A percentile compares a stretch with the other conserved stretches of the same genome.
These are phyloP conservation scores for Setaria viridis DNA, from an alignment of 202 grass and related monocot species.

Conservation along the genomic window DNA sequence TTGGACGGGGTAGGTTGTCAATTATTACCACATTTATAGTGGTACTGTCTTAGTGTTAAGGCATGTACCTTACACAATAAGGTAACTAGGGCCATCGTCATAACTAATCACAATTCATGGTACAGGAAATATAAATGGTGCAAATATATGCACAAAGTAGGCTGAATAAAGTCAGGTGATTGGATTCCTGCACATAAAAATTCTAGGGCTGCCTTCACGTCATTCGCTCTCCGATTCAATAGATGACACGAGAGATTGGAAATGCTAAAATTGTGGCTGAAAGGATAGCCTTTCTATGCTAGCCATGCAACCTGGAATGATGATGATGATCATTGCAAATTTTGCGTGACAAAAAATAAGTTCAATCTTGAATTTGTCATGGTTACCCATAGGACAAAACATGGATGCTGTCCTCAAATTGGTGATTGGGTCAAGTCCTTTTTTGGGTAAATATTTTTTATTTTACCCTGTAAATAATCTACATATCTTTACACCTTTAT, in stretches of 20 bases:
- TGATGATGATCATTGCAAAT: background rate
- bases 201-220: background rate
- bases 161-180: background rate
- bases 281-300: background rate
- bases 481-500: background rate
- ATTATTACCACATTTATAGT: slow-evolving; percentile 14
- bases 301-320: background rate
- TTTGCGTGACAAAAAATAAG: background rate
- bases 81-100: background rate
- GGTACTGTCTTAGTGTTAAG: background rate
- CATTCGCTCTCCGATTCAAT: background rate
- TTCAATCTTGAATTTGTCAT: background rate
- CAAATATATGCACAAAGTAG: background rate
- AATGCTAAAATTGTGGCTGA: background rate
- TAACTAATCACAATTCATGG: slow-evolving; percentile 21
- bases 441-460: background rate
- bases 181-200: background rate
- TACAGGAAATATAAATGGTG: background rate
- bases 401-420: background rate
- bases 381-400: background rate
- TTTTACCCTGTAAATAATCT: background rate
- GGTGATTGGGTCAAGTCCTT: background rate
- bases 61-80: slow-evolving; percentile 20
- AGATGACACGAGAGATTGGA: background rate
- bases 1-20: background rate